phyloP scores from a whole-genome alignment of 2,329 filamentous ascomycete species.

The Myriosclerotinia scirpicola region DNA sequence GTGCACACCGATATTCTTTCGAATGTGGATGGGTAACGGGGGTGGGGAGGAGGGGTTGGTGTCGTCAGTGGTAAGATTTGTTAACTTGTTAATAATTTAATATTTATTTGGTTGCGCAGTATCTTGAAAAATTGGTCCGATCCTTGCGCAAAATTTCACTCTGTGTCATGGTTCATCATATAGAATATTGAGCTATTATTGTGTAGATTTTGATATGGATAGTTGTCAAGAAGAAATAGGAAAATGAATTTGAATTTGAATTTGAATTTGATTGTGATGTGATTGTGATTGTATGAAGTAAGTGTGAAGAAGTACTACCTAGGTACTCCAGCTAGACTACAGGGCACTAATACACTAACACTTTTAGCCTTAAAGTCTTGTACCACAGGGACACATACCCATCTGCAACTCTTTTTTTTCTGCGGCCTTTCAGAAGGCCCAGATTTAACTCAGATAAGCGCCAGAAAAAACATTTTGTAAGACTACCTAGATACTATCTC shows the following conservation, averaged over 20 bases:
- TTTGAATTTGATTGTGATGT: not conserved
- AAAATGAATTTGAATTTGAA: slow-evolving; percentile 10
- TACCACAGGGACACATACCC: not conserved
- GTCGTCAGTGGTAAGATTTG: slow-evolving; percentile 19
- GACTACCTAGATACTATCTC: not conserved
- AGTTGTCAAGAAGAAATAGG: not conserved
- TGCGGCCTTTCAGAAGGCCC: slow-evolving; percentile 21
- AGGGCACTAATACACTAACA: not conserved
- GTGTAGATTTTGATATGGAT: not conserved
- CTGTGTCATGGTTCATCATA: slow-evolving; percentile 15
- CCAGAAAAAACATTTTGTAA: slow-evolving; percentile 6
- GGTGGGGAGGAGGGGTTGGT: slow-evolving; percentile 24
- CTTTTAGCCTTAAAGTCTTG: slow-evolving; percentile 2
- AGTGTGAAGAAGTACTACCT: too few relatives aligned
- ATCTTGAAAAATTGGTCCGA: slow-evolving; percentile 20
- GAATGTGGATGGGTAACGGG: slow-evolving; percentile 13
- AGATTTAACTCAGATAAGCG: slow-evolving; percentile 23
- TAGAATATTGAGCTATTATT: slow-evolving; percentile 4
- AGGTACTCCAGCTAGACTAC: too few relatives aligned
- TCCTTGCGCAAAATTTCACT: slow-evolving; percentile 23
- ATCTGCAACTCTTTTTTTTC: not conserved
- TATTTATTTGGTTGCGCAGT: slow-evolving; percentile 21
- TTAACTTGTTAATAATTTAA: slow-evolving; percentile 20
- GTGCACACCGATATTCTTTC: slow-evolving; percentile 14
- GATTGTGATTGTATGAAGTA: not conserved